Evolutionary conservation across 208 protist genomes (phyloP).

Genomic region (Porcisia hertigi): DNA sequence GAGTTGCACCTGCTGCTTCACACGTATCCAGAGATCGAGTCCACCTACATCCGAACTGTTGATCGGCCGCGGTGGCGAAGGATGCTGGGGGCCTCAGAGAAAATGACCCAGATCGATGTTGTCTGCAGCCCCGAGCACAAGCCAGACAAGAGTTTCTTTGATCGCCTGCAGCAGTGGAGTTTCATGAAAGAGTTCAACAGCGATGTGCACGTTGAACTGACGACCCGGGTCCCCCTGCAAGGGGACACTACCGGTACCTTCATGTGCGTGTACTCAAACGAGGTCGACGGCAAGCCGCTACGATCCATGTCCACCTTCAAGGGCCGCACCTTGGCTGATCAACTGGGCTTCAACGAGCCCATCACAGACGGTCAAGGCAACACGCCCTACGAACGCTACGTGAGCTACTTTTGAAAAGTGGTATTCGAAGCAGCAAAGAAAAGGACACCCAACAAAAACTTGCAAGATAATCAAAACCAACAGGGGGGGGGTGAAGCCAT

Average conservation of each 20-base stretch:
- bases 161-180: slow-evolving; percentile 80
- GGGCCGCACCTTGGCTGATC: slow-evolving; percentile 58
- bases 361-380: slow-evolving; percentile 58
- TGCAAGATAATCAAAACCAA: neutral
- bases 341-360: slow-evolving; percentile 77
- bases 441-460: neutral
- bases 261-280: slow-evolving; percentile 65
- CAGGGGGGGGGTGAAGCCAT: neutral
- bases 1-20: slow-evolving; percentile 85
- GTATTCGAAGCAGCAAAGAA: neutral
- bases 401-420: slow-evolving; percentile 32
- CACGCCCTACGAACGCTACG: slow-evolving; percentile 40
- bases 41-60: slow-evolving; percentile 77
- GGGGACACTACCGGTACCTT: slow-evolving; percentile 26
- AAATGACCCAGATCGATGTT: slow-evolving; percentile 87
- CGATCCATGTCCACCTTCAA: slow-evolving; percentile 59
- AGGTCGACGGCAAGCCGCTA: slow-evolving; percentile 59
- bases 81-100: slow-evolving; percentile 61
- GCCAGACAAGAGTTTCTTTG: slow-evolving; percentile 53
- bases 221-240: slow-evolving; percentile 27
- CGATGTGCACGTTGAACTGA: slow-evolving; percentile 86
- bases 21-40: slow-evolving; percentile 58
- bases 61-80: slow-evolving; percentile 69
- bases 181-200: slow-evolving; percentile 87
- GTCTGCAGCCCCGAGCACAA: slow-evolving; percentile 42